Evolutionary conservation across 257 asterid species (phyloP).

Genomic region (Solanum clarkiae): DNA sequence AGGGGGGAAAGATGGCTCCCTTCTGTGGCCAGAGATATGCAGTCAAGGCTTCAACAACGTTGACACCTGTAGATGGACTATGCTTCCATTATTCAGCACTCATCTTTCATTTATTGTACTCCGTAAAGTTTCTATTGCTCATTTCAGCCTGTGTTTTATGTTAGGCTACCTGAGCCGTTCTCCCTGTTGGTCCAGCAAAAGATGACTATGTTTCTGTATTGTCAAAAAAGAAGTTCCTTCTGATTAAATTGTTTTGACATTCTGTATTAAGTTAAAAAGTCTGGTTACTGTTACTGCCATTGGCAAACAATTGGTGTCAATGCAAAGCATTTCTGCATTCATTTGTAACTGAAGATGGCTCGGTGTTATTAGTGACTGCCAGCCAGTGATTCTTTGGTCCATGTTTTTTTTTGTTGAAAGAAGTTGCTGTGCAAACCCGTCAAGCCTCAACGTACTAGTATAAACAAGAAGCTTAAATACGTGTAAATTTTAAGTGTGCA

Average conservation of each 20-base stretch:
- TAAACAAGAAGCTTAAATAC: neutral
- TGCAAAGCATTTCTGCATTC: neutral
- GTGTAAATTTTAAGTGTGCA: neutral
- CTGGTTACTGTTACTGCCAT: neutral
- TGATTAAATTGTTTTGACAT: neutral
- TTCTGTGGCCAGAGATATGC: constrained; percentile 44
- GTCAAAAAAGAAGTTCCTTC: neutral
- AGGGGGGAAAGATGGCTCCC: constrained; percentile 93
- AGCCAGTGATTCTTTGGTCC: neutral
- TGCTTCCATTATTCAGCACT: neutral
- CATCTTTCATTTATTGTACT: neutral
- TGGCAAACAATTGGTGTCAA: neutral
- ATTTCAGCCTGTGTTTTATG: neutral
- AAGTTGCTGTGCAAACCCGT: neutral
- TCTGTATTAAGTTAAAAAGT: neutral
- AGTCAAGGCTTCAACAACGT: neutral
- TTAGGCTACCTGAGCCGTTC: neutral
- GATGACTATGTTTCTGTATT: neutral
- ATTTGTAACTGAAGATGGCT: neutral
- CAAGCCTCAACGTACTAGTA: neutral
- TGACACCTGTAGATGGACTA: neutral
- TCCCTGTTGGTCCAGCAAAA: neutral
- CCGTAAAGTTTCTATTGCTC: neutral
- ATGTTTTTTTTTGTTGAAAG: neutral
- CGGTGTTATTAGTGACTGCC: neutral